Evolutionary conservation across 345 rosid species (phyloP), one percentile per base, ranked within the genome.

Genomic region (Rhizophora mangle): DNA sequence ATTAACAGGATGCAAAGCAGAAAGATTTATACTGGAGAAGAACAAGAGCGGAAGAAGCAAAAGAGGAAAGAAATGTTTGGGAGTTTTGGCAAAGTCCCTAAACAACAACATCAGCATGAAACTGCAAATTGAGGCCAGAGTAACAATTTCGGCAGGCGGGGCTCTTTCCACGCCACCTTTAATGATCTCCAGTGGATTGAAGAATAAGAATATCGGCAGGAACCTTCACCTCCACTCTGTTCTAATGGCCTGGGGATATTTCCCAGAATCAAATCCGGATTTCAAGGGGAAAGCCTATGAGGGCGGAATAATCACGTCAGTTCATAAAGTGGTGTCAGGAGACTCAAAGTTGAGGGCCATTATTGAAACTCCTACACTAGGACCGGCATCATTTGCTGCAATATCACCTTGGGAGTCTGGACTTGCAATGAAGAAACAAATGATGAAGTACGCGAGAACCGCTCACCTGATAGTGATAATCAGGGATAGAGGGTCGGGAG

Each of bases 221-320:
- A 86, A 92, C 79, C 99, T 92, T 70, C 96, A 79, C 70, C 79
- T 92, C 64, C 99, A 95, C 63, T 96, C 99, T 5, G 96, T 87
- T 53, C 34, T 79, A 54, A 85, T 90, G 96, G 73, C 86, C 0
- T 92, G 99, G 99, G 99, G 97, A 24, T 90, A 92, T 84, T 95
- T 95, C 76, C 97, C 97, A 0, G 88, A 87, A 3, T 84, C 89
- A 36, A 72, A 77, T 79, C 60, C 82, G 13, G 77, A 72, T 59
- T 66, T 85, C 72, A 79, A 78, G 21, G 96, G 86, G 19, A 85
- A 81, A 72, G 55, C 72, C n/a, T 80, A 74, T 18, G 88, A 85
- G 49, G 94, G 94, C 26, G 91, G 91, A 65, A 89, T 89, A 29
- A 85, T 89, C 53, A 85, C 94, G 5, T 76, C 88, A 0, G 68